Evolutionary conservation across 768 basidiomycete species (phyloP).

Genomic region (Hygrophoropsis aurantiaca): DNA sequence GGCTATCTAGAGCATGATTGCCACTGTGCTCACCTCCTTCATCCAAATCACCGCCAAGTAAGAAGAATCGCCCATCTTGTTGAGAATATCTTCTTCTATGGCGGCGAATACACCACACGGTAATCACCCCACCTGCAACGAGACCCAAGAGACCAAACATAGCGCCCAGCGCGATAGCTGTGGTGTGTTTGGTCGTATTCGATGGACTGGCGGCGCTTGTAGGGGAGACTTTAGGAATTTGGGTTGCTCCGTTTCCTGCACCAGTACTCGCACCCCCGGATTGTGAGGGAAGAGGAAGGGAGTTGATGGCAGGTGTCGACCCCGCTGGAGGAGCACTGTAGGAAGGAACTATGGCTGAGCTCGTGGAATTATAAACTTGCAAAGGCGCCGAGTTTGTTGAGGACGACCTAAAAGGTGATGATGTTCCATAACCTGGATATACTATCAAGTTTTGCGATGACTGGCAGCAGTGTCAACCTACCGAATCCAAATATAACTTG

Average conservation of each 20-base stretch:
- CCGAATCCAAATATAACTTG: conserved; percentile 79
- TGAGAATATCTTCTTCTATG: conserved; percentile 10
- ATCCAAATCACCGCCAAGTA: conserved; percentile 20
- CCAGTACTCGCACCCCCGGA: conserved; percentile 16
- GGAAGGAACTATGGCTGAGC: conserved; percentile 40
- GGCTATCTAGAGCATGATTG: conserved; percentile 7
- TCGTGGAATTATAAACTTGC: conserved; percentile 46
- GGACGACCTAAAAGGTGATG: conserved; percentile 39
- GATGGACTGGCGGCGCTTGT: conserved; percentile 9
- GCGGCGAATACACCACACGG: conserved; percentile 47
- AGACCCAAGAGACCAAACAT: conserved; percentile 61
- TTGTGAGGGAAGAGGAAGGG: conserved; percentile 34
- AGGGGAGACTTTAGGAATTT: conserved; percentile 14
- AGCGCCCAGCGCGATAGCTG: conserved; percentile 61
- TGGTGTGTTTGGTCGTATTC: conserved; percentile 22
- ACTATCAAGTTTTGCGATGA: conserved; percentile 16
- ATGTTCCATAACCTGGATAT: conserved; percentile 28
- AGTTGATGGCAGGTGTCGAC: conserved; percentile 27
- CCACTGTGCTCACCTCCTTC: conserved; percentile 7
- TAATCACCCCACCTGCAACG: conserved; percentile 39
- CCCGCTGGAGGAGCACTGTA: conserved; percentile 36
- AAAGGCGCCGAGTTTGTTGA: conserved; percentile 57
- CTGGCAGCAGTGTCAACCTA: conserved; percentile 33
- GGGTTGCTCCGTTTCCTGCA: conserved; percentile 8
- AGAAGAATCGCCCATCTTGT: conserved; percentile 12